Evolutionary conservation across 2,329 filamentous ascomycete species (phyloP), one percentile per base, ranked within the genome.

Genomic region (Cadophora gregata): DNA sequence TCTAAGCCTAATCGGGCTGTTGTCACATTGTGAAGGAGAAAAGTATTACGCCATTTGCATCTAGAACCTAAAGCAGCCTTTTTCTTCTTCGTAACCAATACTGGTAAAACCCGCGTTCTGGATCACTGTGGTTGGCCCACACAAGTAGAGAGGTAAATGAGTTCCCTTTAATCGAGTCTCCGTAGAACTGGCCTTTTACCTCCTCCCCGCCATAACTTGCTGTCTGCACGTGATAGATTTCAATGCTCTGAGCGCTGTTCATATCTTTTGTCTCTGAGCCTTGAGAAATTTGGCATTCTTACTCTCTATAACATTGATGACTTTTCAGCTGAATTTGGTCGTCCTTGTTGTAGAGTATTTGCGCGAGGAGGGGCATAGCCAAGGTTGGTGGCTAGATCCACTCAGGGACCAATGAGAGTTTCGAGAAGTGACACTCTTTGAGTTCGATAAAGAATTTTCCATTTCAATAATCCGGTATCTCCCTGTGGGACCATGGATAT

Each of bases 121-220:
- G 60, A 86, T 84, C 81, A 85, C 81, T 1, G 77, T 76, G 5
- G 81, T 81, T 45, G 82, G 82, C 0, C 84, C 83, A 71, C 83
- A 86, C 45, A 85, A 71, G 36, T 86, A 81, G 4, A 79, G 84
- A 82, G 53, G 74, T 67, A 71, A 83, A 85, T 33, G 82, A 68
- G 58, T 73, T 74, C 60, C 79, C 69, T 71, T 77, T 79, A 47
- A 84, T 75, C 6, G 82, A 75, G 1, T 80, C 77, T 25, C 69
- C 77, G 70, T 81, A 77, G 1, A 84, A 79, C 71, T 82, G 78
- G 0, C 83, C 84, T 59, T 75, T 81, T 48, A 79, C 69, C 0
- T 82, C 83, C 29, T 79, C 73, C 84, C 83, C 86, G 1, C 75
- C 71, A 16, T 81, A 79, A 3, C 77, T 75, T 0, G 82, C 63